These are phyloP conservation scores for Coemansia pectinata DNA, from an alignment of 192 early-diverging fungal genomes.

Conservation along the genomic window DNA sequence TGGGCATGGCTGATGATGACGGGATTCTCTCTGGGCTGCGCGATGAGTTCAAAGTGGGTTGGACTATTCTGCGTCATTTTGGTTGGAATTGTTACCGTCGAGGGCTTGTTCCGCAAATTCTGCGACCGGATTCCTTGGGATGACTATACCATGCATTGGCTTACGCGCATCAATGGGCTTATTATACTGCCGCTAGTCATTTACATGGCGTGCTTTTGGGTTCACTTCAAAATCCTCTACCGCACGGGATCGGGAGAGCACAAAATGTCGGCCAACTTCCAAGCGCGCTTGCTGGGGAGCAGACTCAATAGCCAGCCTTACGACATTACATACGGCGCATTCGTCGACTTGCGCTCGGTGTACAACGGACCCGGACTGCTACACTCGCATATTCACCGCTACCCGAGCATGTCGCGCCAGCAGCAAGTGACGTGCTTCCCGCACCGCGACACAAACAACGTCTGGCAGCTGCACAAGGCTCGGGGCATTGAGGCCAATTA, in stretches of 20 bases:
- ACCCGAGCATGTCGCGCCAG: conserved; percentile 65
- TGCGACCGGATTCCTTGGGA: conserved; percentile 69
- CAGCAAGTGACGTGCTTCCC: conserved; percentile 91
- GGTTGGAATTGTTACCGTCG: conserved; percentile 85
- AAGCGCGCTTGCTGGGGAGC: conserved; percentile 79
- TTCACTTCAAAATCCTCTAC: conserved; percentile 87
- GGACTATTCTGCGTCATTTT: conserved; percentile 90
- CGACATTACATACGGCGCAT: conserved; percentile 42
- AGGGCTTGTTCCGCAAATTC: conserved; percentile 88
- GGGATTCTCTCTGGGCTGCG: conserved; percentile 69
- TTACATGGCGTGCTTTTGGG: conserved; percentile 86
- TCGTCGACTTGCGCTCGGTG: conserved; percentile 31
- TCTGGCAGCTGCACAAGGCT: conserved; percentile 60
- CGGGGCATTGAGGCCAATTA: conserved; percentile 36
- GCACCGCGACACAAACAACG: conserved; percentile 75
- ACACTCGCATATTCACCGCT: conserved; percentile 65
- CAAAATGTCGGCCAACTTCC: conserved; percentile 90
- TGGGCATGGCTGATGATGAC: conserved; percentile 65
- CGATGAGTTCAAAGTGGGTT: conserved; percentile 88
- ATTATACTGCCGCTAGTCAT: conserved; percentile 78
- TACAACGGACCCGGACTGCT: conserved; percentile 50
- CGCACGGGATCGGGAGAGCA: conserved; percentile 87
- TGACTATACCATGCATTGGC: conserved; percentile 77
- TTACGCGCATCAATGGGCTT: conserved; percentile 77
- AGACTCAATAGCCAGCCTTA: conserved; percentile 56